Conservation (phyloP, 2,329 filamentous ascomycete genomes). For the Cadophora sp. region DNA sequence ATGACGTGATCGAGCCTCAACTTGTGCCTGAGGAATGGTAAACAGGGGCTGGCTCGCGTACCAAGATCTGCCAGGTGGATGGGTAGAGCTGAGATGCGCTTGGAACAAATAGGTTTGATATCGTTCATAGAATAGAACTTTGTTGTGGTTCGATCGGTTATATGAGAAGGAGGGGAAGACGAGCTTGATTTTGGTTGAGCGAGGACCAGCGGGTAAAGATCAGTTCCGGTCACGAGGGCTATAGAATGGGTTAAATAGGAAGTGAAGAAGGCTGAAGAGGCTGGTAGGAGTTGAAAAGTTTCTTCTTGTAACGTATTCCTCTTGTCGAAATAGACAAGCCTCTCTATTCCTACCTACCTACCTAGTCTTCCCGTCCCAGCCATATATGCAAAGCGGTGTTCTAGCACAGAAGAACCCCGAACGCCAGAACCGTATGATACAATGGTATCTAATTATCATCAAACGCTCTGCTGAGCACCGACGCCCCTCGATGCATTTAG, state of each 20-base stretch:
- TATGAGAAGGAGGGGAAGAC: too few species aligned
- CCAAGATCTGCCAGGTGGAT: too few species aligned
- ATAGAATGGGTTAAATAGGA: too few species aligned
- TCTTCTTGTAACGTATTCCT: background rate
- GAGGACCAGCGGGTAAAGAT: too few species aligned
- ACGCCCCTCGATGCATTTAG: slow-evolving; percentile 38
- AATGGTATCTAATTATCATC: slow-evolving; percentile 25
- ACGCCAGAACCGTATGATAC: slow-evolving; percentile 32
- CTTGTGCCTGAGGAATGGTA: slow-evolving; percentile 6
- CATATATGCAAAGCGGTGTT: slow-evolving; percentile 13
- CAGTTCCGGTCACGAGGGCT: too few species aligned
- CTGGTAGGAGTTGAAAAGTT: slow-evolving; percentile 1
- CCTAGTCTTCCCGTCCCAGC: background rate
- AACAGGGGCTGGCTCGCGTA: background rate
- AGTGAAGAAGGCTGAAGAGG: background rate
- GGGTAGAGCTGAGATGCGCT: too few species aligned
- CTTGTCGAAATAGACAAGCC: background rate
- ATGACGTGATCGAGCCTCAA: slow-evolving; percentile 24
- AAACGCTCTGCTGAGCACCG: background rate
- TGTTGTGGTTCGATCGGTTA: too few species aligned
- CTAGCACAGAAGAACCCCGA: background rate
- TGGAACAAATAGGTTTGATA: too few species aligned
- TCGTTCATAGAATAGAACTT: background rate
- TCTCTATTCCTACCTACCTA: slow-evolving; percentile 7
- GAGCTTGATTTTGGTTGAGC: too few species aligned